Percentiles rank a stretch among this genome's conserved stretches.
phyloP scores from a whole-genome alignment of 2,329 filamentous ascomycete species.

The Monilinia polystroma region DNA sequence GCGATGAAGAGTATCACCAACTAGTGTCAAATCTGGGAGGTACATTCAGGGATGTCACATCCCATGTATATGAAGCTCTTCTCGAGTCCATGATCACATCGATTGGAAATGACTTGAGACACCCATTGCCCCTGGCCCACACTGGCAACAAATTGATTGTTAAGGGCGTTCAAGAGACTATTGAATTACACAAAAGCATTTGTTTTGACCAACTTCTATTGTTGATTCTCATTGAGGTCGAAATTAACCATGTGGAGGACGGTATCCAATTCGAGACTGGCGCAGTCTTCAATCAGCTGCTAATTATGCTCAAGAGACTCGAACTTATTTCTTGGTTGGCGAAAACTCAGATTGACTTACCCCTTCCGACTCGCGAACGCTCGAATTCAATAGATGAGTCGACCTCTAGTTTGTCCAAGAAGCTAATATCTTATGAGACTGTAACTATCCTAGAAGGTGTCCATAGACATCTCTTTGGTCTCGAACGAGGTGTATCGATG shows the following conservation, averaged over 20 bases:
- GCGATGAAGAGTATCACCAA: slow-evolving; percentile 74
- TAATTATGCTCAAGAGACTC: slow-evolving; percentile 69
- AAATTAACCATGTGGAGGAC: slow-evolving; percentile 71
- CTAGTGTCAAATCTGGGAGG: slow-evolving; percentile 69
- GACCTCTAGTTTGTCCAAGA: slow-evolving; percentile 43
- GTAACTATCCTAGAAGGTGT: slow-evolving; percentile 61
- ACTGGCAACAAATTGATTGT: slow-evolving; percentile 76
- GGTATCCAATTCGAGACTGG: slow-evolving; percentile 66
- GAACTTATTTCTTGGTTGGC: slow-evolving; percentile 72
- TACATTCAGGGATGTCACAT: slow-evolving; percentile 58
- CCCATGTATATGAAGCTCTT: slow-evolving; percentile 54
- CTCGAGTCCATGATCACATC: slow-evolving; percentile 48
- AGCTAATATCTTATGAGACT: slow-evolving; percentile 46
- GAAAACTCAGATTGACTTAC: slow-evolving; percentile 55
- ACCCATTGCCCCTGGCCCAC: slow-evolving; percentile 57
- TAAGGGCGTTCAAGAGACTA: slow-evolving; percentile 74
- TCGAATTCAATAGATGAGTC: slow-evolving; percentile 39
- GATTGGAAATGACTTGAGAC: slow-evolving; percentile 38
- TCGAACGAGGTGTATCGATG: slow-evolving; percentile 53
- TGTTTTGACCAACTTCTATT: slow-evolving; percentile 82
- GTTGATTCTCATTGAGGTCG: slow-evolving; percentile 81
- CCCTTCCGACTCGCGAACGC: slow-evolving; percentile 46
- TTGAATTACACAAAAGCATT: slow-evolving; percentile 69
- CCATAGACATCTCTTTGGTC: slow-evolving; percentile 62
- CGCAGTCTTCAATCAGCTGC: slow-evolving; percentile 67